These are phyloP conservation scores for Plantago major DNA, from an alignment of 257 asterid species.

Conservation along the genomic window DNA sequence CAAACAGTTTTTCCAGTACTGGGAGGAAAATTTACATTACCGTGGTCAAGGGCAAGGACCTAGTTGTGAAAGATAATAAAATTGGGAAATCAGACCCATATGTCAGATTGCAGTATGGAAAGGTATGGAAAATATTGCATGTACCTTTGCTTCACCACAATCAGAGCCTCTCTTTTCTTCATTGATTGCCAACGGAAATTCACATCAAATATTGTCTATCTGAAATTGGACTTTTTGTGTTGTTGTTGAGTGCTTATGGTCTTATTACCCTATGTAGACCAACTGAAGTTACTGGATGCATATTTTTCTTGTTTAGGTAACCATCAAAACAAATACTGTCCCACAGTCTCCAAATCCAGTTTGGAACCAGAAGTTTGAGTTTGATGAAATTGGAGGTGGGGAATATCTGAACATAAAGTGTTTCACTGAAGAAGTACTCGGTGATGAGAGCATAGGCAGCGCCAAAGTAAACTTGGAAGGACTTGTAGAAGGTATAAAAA, in stretches of 20 bases:
- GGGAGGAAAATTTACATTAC: conserved; percentile 75
- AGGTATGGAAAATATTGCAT: conserved; percentile 37
- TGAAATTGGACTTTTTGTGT: background rate
- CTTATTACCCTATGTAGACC: background rate
- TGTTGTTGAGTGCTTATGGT: background rate
- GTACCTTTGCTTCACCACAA: too few species aligned
- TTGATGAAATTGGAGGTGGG: conserved; percentile 85
- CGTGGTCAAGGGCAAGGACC: conserved; percentile 77
- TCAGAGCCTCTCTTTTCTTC: conserved; percentile 7
- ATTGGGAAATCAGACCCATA: conserved; percentile 74
- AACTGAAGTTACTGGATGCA: background rate
- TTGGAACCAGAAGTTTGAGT: conserved; percentile 92
- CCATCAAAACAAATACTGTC: conserved; percentile 57
- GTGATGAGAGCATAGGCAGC: conserved; percentile 91
- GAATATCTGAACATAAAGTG: conserved; percentile 85
- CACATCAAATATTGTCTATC: background rate
- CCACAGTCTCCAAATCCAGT: conserved; percentile 60
- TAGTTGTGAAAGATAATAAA: conserved; percentile 69
- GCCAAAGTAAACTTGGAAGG: conserved; percentile 98
- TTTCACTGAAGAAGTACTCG: conserved; percentile 66
- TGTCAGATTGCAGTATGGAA: conserved; percentile 81
- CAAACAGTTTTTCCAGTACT: conserved; percentile 48
- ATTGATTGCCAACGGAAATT: background rate
- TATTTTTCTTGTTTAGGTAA: conserved; percentile 38
- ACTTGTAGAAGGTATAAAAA: conserved; percentile 66